Conservation (phyloP, 1,139 yeast genomes). For the Nakaseomyces kungkrabaensis region DNA sequence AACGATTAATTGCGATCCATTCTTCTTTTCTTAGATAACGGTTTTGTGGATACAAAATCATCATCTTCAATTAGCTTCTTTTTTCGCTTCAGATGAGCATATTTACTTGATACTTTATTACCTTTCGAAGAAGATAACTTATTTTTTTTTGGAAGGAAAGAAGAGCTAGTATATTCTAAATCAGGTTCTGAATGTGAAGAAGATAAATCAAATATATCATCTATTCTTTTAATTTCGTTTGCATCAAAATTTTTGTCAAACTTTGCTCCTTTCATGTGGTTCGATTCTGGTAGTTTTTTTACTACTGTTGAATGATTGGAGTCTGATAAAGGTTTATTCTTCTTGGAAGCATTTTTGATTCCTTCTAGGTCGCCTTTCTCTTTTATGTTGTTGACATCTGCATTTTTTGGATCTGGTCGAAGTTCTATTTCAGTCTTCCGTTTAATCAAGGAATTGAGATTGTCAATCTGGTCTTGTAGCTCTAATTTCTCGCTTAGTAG, state of each 20-base stretch:
- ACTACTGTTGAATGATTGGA: too few species aligned
- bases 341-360: too few species aligned
- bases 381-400: too few species aligned
- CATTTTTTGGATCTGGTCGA: background rate
- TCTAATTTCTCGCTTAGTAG: slow-evolving; percentile 20
- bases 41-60: background rate
- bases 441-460: background rate
- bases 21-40: background rate
- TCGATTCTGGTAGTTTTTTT: background rate
- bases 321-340: too few species aligned
- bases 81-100: background rate
- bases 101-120: background rate
- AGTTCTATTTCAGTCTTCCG: slow-evolving; percentile 5
- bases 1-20: background rate
- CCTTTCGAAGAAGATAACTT: background rate
- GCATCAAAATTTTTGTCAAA: background rate
- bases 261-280: background rate
- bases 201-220: background rate
- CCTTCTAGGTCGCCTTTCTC: too few species aligned
- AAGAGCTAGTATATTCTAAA: background rate
- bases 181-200: background rate
- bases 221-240: background rate
- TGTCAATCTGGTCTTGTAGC: slow-evolving; percentile 20
- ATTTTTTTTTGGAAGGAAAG: background rate
- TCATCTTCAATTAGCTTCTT: slow-evolving; percentile 1